Evolutionary conservation across 257 asterid species (phyloP).

Genomic region (Salvia rosmarinus): DNA sequence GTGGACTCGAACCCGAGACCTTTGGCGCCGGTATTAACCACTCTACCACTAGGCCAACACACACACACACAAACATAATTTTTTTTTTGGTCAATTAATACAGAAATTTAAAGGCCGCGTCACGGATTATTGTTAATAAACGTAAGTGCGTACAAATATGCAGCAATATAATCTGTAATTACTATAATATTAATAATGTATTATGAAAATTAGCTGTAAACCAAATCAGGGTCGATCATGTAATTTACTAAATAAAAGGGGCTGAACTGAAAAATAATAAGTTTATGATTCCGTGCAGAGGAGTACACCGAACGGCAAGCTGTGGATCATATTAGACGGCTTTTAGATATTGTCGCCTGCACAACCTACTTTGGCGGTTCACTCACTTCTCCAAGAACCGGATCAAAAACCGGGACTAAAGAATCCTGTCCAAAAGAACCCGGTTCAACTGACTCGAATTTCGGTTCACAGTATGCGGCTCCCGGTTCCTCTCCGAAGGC

Average conservation of each 20-base stretch:
- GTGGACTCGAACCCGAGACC: too few relatives aligned
- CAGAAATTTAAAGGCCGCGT: too few relatives aligned
- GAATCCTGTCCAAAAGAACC: slow-evolving; percentile 16
- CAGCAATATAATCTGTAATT: too few relatives aligned
- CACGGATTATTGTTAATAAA: too few relatives aligned
- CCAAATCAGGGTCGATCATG: neutral
- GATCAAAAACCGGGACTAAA: slow-evolving; percentile 39
- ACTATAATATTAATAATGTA: neutral
- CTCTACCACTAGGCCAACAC: too few relatives aligned
- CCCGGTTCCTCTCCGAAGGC: slow-evolving; percentile 40
- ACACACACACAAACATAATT: too few relatives aligned
- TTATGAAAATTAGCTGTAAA: neutral
- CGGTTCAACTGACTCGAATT: slow-evolving; percentile 40
- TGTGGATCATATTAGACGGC: slow-evolving; percentile 69
- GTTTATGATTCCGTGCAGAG: slow-evolving; percentile 46
- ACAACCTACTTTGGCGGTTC: slow-evolving; percentile 67
- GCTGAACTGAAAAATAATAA: neutral
- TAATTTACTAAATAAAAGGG: neutral
- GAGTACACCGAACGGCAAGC: slow-evolving; percentile 73
- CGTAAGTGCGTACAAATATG: too few relatives aligned
- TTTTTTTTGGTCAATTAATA: too few relatives aligned
- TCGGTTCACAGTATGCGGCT: slow-evolving; percentile 44
- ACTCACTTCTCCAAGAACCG: slow-evolving; percentile 50
- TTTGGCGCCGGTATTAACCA: too few relatives aligned
- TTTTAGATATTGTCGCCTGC: slow-evolving; percentile 71